Evolutionary conservation across 2,329 filamentous ascomycete genomes (phyloP).

Genomic region (Colletotrichum lentis): DNA sequence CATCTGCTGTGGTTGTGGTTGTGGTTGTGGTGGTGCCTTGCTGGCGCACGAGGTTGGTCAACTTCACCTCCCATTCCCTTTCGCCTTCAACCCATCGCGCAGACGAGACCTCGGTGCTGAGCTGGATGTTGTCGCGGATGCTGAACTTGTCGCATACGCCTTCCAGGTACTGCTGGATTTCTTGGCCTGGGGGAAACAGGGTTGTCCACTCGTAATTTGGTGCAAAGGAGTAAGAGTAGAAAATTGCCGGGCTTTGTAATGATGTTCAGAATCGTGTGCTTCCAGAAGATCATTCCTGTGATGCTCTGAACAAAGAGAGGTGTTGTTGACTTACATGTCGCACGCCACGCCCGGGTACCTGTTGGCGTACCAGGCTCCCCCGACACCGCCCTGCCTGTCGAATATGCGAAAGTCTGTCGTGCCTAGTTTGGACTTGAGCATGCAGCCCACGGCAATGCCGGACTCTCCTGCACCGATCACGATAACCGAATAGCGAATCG

Average conservation of each 20-base stretch:
- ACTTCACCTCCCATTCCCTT: slow-evolving; percentile 1
- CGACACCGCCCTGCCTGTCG: slow-evolving; percentile 7
- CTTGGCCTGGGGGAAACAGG: slow-evolving; percentile 2
- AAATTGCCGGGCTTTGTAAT: slow-evolving; percentile 3
- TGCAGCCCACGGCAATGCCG: slow-evolving; percentile 12
- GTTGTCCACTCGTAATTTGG: slow-evolving; percentile 15
- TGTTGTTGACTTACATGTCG: slow-evolving; percentile 11
- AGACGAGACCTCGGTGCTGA: neutral
- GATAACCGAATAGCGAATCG: slow-evolving; percentile 1
- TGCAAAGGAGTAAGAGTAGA: slow-evolving; percentile 14
- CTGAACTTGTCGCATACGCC: slow-evolving; percentile 5
- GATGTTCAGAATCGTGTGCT: neutral
- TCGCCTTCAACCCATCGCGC: slow-evolving; percentile 6
- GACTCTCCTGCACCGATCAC: slow-evolving; percentile 12
- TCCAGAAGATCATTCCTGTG: neutral
- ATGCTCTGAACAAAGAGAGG: neutral
- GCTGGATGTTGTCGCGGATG: slow-evolving; percentile 8
- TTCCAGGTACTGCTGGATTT: slow-evolving; percentile 10
- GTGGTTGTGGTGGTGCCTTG: too few relatives aligned
- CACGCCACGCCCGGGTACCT: slow-evolving; percentile 9
- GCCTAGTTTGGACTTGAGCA: slow-evolving; percentile 11
- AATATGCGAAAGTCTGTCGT: slow-evolving; percentile 9
- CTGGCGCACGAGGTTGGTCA: neutral
- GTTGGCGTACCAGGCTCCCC: slow-evolving; percentile 8
- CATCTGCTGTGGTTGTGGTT: neutral